Percentiles rank a stretch among this genome's conserved stretches.
These are phyloP conservation scores for Dioscorea dumetorum DNA, from an alignment of 106 monocot genomes.

Conservation along the genomic window DNA sequence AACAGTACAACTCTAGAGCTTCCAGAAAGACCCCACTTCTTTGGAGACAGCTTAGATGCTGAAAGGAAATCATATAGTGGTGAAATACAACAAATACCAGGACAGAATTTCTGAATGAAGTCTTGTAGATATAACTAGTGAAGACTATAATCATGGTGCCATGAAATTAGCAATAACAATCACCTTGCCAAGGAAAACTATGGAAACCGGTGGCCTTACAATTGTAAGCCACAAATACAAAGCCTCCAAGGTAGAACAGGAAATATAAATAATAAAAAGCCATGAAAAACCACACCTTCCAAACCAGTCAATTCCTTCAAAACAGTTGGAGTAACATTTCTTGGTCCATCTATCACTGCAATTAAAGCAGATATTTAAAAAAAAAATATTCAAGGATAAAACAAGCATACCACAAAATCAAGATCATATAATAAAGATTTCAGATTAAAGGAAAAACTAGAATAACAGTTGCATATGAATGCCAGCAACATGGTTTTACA, in stretches of 20 bases:
- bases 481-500: too few species aligned
- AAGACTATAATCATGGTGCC: background rate
- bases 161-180: background rate
- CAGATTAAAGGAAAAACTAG: background rate
- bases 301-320: constrained; percentile 88
- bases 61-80: constrained; percentile 4
- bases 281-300: constrained; percentile 53
- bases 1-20: constrained; percentile 43
- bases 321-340: constrained; percentile 78
- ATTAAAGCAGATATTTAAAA: too few species aligned
- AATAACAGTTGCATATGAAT: too few species aligned
- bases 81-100: too few species aligned
- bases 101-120: too few species aligned
- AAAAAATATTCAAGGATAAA: too few species aligned
- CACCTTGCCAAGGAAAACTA: background rate
- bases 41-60: constrained; percentile 87
- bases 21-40: constrained; percentile 92
- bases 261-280: background rate
- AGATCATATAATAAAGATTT: background rate
- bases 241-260: background rate
- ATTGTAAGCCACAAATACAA: too few species aligned
- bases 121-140: too few species aligned
- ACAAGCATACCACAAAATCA: too few species aligned
- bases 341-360: constrained; percentile 84
- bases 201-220: background rate